A percentile compares a stretch with the other conserved stretches of the same genome.
Evolutionary conservation across 768 basidiomycete genomes (phyloP).

Genomic region (Boletus reticulatus): DNA sequence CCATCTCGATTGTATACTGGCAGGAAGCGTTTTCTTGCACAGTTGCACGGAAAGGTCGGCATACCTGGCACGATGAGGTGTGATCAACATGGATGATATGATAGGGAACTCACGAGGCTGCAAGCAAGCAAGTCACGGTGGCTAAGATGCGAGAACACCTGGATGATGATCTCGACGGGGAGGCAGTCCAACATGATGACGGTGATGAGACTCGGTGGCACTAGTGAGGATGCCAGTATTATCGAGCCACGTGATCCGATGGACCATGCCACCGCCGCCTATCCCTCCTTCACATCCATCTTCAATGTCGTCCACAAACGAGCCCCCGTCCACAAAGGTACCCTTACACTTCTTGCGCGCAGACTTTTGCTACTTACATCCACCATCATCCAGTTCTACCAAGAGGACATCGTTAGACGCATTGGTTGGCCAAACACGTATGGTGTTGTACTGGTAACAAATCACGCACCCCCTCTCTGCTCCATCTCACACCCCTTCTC

Average conservation of each 20-base stretch:
- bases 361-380: neutral
- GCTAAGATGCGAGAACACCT: slow-evolving; percentile 18
- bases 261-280: neutral
- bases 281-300: slow-evolving; percentile 8
- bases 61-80: slow-evolving; percentile 28
- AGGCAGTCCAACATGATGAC: slow-evolving; percentile 15
- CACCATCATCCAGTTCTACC: slow-evolving; percentile 49
- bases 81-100: neutral
- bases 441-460: slow-evolving; percentile 66
- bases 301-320: slow-evolving; percentile 28
- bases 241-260: slow-evolving; percentile 21
- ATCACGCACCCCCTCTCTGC: neutral
- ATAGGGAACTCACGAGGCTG: slow-evolving; percentile 17
- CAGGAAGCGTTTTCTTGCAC: slow-evolving; percentile 33
- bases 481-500: slow-evolving; percentile 10
- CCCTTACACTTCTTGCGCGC: neutral
- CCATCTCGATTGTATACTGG: slow-evolving; percentile 46
- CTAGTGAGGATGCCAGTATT: neutral
- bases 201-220: neutral
- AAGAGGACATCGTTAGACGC: slow-evolving; percentile 63
- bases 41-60: slow-evolving; percentile 27
- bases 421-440: slow-evolving; percentile 39
- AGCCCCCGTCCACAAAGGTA: slow-evolving; percentile 35
- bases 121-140: slow-evolving; percentile 30
- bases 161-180: slow-evolving; percentile 26